phyloP scores from a whole-genome alignment of 805 yeast species.

The Candida nemodendra region DNA sequence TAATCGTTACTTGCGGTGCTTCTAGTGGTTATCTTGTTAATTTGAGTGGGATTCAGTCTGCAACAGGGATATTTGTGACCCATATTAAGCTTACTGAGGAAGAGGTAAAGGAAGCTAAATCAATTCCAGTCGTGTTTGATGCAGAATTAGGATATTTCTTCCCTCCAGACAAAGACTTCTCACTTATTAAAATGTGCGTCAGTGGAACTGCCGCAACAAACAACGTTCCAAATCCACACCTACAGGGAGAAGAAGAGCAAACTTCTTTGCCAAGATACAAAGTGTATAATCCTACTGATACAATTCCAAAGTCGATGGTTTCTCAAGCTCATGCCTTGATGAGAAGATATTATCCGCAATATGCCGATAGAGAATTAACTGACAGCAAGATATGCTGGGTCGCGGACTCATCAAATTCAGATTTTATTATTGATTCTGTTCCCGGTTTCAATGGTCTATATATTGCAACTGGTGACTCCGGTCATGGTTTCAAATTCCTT shows the following conservation, averaged over 20 bases:
- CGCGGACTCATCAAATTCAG: conserved; percentile 40
- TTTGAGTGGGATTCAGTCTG: conserved; percentile 32
- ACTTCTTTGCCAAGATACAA: conserved; percentile 40
- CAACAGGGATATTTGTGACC: conserved; percentile 40
- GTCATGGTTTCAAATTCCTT: conserved; percentile 46
- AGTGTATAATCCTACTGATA: conserved; percentile 31
- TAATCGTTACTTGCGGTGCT: conserved; percentile 41
- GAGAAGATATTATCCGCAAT: conserved; percentile 37
- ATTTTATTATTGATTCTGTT: conserved; percentile 40
- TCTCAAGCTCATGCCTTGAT: conserved; percentile 32
- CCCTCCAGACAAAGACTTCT: conserved; percentile 44
- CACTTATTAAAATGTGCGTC: conserved; percentile 38
- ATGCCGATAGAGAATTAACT: conserved; percentile 32
- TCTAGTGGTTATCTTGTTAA: conserved; percentile 37
- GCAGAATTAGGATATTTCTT: conserved; percentile 47
- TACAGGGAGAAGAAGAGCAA: conserved; percentile 10
- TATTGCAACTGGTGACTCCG: conserved; percentile 49
- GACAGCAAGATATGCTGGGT: conserved; percentile 39
- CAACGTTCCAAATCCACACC: conserved; percentile 21
- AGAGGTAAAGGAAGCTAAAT: conserved; percentile 36
- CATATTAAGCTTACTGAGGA: conserved; percentile 36
- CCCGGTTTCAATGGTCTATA: conserved; percentile 34
- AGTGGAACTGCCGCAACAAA: conserved; percentile 35
- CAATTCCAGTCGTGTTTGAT: conserved; percentile 44
- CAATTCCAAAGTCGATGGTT: conserved; percentile 35